phyloP scores from a whole-genome alignment of 495 filamentous ascomycete species.

The Hypoxylon fragiforme region DNA sequence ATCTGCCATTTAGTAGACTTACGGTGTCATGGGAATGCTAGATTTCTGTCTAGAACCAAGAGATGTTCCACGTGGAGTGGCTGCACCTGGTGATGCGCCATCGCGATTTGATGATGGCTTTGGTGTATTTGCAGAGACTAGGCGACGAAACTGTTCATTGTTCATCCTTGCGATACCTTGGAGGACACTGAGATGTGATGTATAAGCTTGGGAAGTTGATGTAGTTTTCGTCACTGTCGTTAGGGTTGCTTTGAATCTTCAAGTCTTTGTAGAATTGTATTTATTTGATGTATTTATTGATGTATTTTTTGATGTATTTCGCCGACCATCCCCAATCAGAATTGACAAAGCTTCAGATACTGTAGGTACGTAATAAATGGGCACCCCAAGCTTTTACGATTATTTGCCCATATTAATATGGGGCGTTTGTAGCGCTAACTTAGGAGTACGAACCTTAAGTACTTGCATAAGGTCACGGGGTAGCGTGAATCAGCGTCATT shows the following conservation, averaged over 20 bases:
- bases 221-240: conserved; percentile 4
- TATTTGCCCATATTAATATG: too few species aligned
- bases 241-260: too few species aligned
- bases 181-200: neutral
- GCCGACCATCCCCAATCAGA: too few species aligned
- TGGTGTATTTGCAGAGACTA: conserved; percentile 61
- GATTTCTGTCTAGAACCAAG: conserved; percentile 70
- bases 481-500: conserved; percentile 32
- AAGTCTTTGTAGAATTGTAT: too few species aligned
- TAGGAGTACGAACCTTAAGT: too few species aligned
- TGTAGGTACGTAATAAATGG: too few species aligned
- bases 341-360: too few species aligned
- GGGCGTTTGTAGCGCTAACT: too few species aligned
- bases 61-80: conserved; percentile 40
- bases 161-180: conserved; percentile 65
- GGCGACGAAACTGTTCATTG: conserved; percentile 90
- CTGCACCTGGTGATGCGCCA: conserved; percentile 41
- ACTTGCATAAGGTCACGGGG: conserved; percentile 33
- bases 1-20: conserved; percentile 31
- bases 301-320: too few species aligned
- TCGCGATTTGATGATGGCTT: conserved; percentile 43
- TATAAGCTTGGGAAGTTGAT: neutral
- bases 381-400: too few species aligned
- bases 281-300: too few species aligned
- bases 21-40: conserved; percentile 88